phyloP scores from a whole-genome alignment of 192 early-diverging fungal genomes.

The Gonapodya prolifera region DNA sequence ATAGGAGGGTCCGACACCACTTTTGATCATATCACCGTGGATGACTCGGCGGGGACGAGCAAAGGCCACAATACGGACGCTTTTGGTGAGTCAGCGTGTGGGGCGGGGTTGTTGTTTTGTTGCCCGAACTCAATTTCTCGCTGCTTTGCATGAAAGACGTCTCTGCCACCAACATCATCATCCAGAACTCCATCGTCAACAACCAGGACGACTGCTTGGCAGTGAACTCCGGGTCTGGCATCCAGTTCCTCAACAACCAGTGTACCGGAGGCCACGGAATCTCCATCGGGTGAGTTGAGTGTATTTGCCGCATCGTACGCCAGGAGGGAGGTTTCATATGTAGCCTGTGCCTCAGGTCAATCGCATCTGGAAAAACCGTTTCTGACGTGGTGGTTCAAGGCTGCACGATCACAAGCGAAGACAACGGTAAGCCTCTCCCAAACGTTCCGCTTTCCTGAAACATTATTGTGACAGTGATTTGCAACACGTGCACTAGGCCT shows the following conservation, averaged over 20 bases:
- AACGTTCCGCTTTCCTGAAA: too few species aligned
- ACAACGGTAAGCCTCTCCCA: slow-evolving; percentile 10
- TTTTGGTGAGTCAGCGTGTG: slow-evolving; percentile 15
- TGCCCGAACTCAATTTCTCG: neutral
- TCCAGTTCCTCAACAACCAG: slow-evolving; percentile 19
- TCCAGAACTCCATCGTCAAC: slow-evolving; percentile 18
- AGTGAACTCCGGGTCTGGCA: slow-evolving; percentile 28
- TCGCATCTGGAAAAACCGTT: slow-evolving; percentile 14
- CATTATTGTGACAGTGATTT: too few species aligned
- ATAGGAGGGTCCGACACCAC: slow-evolving; percentile 15
- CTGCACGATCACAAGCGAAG: slow-evolving; percentile 17
- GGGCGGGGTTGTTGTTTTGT: neutral
- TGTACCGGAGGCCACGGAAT: slow-evolving; percentile 25
- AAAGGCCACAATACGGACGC: slow-evolving; percentile 27
- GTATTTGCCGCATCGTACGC: neutral
- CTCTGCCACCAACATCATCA: slow-evolving; percentile 17
- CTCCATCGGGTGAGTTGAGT: slow-evolving; percentile 16
- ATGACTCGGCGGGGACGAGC: slow-evolving; percentile 17
- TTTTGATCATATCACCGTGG: slow-evolving; percentile 20
- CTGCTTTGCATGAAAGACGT: too few species aligned
- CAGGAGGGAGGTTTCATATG: neutral
- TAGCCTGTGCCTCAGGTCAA: neutral
- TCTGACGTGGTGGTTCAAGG: slow-evolving; percentile 19
- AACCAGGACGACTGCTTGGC: slow-evolving; percentile 41
- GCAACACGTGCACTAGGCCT: too few species aligned